Evolutionary conservation across 208 protist species (phyloP).

Genomic region (Acanthamoeba healyi): DNA sequence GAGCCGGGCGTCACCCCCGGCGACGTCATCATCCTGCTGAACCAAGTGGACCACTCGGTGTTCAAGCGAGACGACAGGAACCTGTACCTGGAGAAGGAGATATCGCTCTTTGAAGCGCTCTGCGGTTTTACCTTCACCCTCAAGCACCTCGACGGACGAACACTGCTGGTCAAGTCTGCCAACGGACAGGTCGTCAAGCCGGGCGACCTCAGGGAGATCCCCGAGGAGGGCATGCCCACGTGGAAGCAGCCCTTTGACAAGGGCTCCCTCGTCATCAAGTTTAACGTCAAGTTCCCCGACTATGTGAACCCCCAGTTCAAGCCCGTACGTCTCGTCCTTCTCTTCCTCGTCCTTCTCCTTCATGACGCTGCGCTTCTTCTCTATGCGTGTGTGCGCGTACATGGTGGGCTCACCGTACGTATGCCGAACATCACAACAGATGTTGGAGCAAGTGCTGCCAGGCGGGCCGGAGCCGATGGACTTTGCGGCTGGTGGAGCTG

Average conservation of each 20-base stretch:
- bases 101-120: constrained; percentile 74
- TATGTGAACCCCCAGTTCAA: constrained; percentile 39
- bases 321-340: constrained; percentile 10
- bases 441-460: constrained; percentile 24
- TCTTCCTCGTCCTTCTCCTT: too few species aligned
- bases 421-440: not conserved
- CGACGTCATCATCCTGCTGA: constrained; percentile 98
- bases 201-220: constrained; percentile 72
- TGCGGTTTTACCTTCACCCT: constrained; percentile 72
- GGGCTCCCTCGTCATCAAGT: constrained; percentile 73
- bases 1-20: constrained; percentile 95
- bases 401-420: not conserved
- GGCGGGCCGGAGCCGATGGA: not conserved
- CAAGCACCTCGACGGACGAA: constrained; percentile 74
- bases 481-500: not conserved
- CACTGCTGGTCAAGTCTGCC: constrained; percentile 33
- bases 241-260: constrained; percentile 77
- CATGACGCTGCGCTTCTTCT: too few species aligned
- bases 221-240: constrained; percentile 75
- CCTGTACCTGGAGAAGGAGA: constrained; percentile 62
- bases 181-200: constrained; percentile 67
- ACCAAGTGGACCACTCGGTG: constrained; percentile 95
- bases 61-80: constrained; percentile 67
- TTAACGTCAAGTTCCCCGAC: constrained; percentile 77
- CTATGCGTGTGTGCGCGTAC: not conserved